Base-by-base conservation (phyloP, 805 yeast genomes). In the Saturnispora sekii region DNA sequence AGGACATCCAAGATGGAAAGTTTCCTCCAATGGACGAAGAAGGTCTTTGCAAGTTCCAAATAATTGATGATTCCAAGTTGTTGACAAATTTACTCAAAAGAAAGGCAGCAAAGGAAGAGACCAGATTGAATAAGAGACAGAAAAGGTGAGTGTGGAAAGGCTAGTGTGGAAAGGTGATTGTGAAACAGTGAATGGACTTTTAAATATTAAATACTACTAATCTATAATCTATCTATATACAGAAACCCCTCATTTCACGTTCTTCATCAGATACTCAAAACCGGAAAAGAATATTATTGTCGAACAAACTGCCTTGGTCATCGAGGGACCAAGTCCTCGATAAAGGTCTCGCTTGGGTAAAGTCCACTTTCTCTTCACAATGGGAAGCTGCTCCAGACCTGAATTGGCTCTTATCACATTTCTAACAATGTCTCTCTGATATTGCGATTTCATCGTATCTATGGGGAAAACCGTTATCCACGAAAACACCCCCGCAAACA, bases 391-490 rank as follows among this genome's bases (percentile, higher is more conserved):
- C 33, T 66, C 60, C 39, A 71, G 54, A 32, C 81, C 73, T 47
- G 72, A 67, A 54, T 66, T 65, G 35, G 58, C 66, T 44, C 84
- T 58, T 33, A 83, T 64, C n/a, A 83, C 77, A 50, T 80, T 78
- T 29, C 81, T 68, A 21, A 85, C 82, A 4, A 82, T 68, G 53
- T 85, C 90, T 47, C 82, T 74, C 56, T 86, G 96, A 37, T 77
- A 72, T 46, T 81, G 70, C 1, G 89, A 77, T 58, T 87, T 86
- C 47, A 82, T 68, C 0, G 95, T 86, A 60, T 86, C 96, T 10
- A 86, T 58, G 3, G 95, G 94, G 63, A 82, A 87, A 3, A 85
- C 79, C 1, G 77, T 60, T 2, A 77, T 62, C 94, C 95, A 85
- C 41, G 87, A 72, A 14, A 81, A 62, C 14, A 81, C 73, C 3